phyloP scores from a whole-genome alignment of 2,329 filamentous ascomycete genomes.

The Alternaria sp. region DNA sequence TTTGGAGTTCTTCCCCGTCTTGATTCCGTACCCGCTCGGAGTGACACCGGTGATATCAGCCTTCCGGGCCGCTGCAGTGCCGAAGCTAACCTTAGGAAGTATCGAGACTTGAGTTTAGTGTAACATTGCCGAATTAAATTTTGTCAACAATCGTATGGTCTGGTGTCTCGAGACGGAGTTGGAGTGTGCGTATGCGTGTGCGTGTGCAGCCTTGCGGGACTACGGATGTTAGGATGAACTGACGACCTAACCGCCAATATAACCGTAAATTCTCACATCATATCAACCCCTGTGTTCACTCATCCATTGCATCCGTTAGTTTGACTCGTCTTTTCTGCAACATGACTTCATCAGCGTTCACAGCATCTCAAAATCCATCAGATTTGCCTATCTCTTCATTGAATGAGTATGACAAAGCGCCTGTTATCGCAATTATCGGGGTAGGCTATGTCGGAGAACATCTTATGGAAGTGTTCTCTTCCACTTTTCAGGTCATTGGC shows the following conservation, averaged over 20 bases:
- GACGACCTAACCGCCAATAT: background rate
- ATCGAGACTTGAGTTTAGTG: background rate
- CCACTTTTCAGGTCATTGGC: conserved; percentile 55
- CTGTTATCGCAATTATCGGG: conserved; percentile 56
- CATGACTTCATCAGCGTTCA: background rate
- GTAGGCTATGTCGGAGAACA: conserved; percentile 64
- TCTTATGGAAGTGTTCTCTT: conserved; percentile 57
- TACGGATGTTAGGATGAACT: background rate
- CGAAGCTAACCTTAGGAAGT: conserved; percentile 2
- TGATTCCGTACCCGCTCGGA: background rate
- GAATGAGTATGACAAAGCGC: background rate
- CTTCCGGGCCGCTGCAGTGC: background rate
- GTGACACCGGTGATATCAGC: background rate
- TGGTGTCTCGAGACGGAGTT: background rate
- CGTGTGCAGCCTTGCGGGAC: background rate
- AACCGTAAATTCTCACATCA: background rate
- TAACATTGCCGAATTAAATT: background rate
- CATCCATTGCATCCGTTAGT: background rate
- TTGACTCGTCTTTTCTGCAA: background rate
- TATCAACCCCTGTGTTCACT: background rate
- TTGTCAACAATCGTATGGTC: background rate
- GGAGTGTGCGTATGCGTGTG: background rate
- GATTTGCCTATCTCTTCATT: background rate
- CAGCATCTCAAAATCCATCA: background rate
- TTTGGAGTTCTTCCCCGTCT: background rate